These are phyloP conservation scores for Paracorniculantispora psalliotae DNA, from an alignment of 2,329 filamentous ascomycete genomes.

Conservation along the genomic window DNA sequence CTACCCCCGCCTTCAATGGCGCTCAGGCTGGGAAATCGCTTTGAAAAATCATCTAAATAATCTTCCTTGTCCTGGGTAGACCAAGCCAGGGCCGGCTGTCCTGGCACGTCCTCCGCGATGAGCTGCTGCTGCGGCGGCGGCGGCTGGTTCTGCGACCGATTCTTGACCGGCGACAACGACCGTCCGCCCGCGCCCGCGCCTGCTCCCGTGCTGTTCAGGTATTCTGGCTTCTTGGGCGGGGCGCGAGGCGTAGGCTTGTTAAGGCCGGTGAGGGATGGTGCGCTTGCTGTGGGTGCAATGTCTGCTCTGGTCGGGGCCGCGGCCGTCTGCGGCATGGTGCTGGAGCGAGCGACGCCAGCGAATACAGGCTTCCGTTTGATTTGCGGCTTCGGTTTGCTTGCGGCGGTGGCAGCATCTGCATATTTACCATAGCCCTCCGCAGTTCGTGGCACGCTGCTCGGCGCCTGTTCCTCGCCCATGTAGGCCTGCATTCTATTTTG, in stretches of 20 bases:
- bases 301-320: constrained; percentile 3
- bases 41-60: constrained; percentile 67
- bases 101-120: constrained; percentile 42
- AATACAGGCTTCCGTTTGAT: constrained; percentile 49
- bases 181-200: constrained; percentile 19
- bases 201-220: constrained; percentile 49
- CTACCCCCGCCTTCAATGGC: constrained; percentile 64
- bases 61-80: constrained; percentile 57
- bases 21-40: constrained; percentile 79
- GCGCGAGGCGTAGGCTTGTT: constrained; percentile 35
- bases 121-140: constrained; percentile 39
- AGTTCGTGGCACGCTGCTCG: constrained; percentile 56
- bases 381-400: constrained; percentile 36
- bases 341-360: constrained; percentile 26
- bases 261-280: constrained; percentile 21
- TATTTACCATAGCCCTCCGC: constrained; percentile 89
- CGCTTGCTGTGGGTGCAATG: constrained; percentile 18
- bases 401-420: constrained; percentile 50
- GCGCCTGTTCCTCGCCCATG: constrained; percentile 68
- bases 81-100: constrained; percentile 50
- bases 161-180: constrained; percentile 42
- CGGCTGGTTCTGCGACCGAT: constrained; percentile 20
- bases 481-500: constrained; percentile 86
- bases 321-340: constrained; percentile 22
- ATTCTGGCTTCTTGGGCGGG: constrained; percentile 57